Conservation (phyloP, 2,329 filamentous ascomycete genomes). For the Paecilomyces fulvus region DNA sequence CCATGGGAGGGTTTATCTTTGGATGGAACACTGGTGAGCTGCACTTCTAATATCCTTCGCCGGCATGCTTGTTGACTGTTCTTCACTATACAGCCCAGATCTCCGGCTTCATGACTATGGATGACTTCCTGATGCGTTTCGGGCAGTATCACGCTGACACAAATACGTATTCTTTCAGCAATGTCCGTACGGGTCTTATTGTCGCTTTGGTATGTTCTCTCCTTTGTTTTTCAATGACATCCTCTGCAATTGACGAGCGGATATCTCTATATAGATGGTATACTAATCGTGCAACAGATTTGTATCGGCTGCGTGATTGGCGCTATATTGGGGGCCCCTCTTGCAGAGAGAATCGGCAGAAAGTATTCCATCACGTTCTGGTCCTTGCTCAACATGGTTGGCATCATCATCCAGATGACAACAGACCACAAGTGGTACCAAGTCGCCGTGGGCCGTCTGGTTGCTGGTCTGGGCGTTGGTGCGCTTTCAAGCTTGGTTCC, state of each 20-base stretch:
- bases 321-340: slow-evolving; percentile 34
- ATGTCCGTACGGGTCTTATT: slow-evolving; percentile 37
- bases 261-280: not conserved
- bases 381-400: slow-evolving; percentile 37
- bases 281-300: slow-evolving; percentile 17
- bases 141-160: slow-evolving; percentile 21
- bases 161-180: slow-evolving; percentile 32
- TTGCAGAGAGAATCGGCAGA: slow-evolving; percentile 38
- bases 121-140: slow-evolving; percentile 36
- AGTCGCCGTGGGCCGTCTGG: slow-evolving; percentile 38
- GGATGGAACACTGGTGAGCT: slow-evolving; percentile 35
- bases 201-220: slow-evolving; percentile 34
- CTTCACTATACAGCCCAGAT: slow-evolving; percentile 29
- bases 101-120: slow-evolving; percentile 39
- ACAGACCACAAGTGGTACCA: slow-evolving; percentile 35
- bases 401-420: slow-evolving; percentile 40
- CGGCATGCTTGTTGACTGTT: slow-evolving; percentile 2
- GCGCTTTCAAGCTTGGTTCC: slow-evolving; percentile 40
- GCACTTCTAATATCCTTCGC: not conserved
- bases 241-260: too few species aligned
- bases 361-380: slow-evolving; percentile 38
- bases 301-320: slow-evolving; percentile 38
- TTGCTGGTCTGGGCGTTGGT: slow-evolving; percentile 41
- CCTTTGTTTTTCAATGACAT: not conserved
- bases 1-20: slow-evolving; percentile 42